Evolutionary conservation across 2,329 filamentous ascomycete genomes (phyloP).

Genomic region (Ceratocystiopsis minuta): DNA sequence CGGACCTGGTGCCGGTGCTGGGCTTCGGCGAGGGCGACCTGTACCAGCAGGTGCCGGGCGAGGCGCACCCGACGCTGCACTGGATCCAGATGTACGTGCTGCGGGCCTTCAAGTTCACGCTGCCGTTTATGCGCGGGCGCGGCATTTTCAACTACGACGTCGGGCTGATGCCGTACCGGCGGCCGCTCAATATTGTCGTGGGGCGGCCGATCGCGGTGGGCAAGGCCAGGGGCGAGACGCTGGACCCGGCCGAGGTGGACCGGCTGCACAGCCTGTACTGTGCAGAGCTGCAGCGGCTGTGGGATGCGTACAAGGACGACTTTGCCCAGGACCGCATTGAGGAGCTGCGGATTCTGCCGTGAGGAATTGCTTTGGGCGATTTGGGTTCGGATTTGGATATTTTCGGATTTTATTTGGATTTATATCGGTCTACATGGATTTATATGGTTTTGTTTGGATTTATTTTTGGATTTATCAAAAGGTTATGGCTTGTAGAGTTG

Average conservation of each 20-base stretch:
- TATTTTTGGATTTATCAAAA: too few relatives aligned
- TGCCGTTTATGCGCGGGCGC: constrained; percentile 76
- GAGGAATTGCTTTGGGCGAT: neutral
- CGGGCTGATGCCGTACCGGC: constrained; percentile 83
- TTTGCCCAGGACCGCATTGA: constrained; percentile 45
- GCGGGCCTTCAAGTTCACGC: constrained; percentile 74
- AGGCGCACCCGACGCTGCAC: constrained; percentile 62
- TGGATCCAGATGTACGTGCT: constrained; percentile 70
- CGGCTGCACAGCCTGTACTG: constrained; percentile 65
- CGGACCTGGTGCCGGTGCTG: constrained; percentile 81
- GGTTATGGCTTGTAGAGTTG: too few relatives aligned
- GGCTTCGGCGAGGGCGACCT: constrained; percentile 92
- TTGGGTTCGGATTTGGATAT: too few relatives aligned
- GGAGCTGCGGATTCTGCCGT: constrained; percentile 45
- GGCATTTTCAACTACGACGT: constrained; percentile 98
- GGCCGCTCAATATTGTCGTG: constrained; percentile 76
- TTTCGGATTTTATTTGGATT: too few relatives aligned
- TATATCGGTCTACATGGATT: too few relatives aligned
- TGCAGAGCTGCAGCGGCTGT: constrained; percentile 52
- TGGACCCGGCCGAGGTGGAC: constrained; percentile 60
- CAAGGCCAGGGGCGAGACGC: constrained; percentile 32
- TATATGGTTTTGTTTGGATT: too few relatives aligned
- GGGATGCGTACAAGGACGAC: constrained; percentile 61
- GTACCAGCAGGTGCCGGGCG: constrained; percentile 73
- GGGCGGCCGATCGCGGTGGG: constrained; percentile 61